phyloP scores from a whole-genome alignment of 371 early-diverging fungal genomes.

The Phascolomyces articulosus region DNA sequence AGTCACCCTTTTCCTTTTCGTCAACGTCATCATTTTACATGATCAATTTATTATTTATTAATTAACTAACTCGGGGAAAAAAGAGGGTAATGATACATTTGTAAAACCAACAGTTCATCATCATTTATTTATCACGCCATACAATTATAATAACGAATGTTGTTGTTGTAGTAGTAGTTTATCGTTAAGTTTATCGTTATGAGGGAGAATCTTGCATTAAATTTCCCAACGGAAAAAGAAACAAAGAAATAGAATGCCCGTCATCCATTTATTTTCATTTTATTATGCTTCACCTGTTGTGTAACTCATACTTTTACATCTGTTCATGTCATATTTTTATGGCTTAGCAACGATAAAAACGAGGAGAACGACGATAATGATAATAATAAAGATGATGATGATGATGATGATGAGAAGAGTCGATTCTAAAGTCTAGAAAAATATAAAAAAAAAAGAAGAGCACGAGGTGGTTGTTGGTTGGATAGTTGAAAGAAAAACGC shows the following conservation, averaged over 20 bases:
- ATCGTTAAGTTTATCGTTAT: no score
- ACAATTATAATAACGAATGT: not conserved
- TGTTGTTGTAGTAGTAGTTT: not conserved
- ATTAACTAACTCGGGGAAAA: no score
- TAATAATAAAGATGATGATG: no score
- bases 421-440: not conserved
- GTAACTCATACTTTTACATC: not conserved
- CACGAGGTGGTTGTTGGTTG: not conserved
- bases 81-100: no score
- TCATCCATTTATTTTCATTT: no score
- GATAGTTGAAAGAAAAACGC: not conserved
- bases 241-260: not conserved
- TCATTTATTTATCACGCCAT: not conserved
- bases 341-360: no score
- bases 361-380: no score
- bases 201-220: not conserved
- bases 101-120: no score
- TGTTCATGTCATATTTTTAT: no score
- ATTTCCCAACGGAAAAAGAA: not conserved
- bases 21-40: no score
- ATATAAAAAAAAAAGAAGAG: not conserved
- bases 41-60: no score
- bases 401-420: not conserved
- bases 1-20: no score
- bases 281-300: slow-evolving; percentile 3